These are phyloP conservation scores for Tricholomella constricta DNA, from an alignment of 768 basidiomycete genomes.

Conservation along the genomic window DNA sequence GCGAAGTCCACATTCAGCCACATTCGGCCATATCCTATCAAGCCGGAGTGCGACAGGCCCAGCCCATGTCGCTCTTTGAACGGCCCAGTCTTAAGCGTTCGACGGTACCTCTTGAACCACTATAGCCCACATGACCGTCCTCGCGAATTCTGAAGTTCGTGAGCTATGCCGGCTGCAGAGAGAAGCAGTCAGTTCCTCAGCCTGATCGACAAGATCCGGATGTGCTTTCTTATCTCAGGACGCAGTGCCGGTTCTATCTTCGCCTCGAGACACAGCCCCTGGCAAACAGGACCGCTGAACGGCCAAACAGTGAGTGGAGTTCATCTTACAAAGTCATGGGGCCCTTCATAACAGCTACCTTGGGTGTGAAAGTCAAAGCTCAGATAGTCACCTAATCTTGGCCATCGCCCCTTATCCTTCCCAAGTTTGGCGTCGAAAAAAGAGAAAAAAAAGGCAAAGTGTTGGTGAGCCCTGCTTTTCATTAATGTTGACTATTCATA, in stretches of 20 bases:
- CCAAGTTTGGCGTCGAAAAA: neutral
- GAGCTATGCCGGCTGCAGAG: neutral
- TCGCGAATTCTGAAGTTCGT: neutral
- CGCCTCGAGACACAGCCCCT: neutral
- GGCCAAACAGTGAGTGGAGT: neutral
- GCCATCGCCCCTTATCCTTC: neutral
- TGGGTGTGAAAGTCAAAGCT: neutral
- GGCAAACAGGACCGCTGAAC: neutral
- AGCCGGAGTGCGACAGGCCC: neutral
- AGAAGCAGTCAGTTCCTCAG: neutral
- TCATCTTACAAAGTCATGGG: slow-evolving; percentile 1
- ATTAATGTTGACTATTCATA: neutral
- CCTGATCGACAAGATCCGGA: slow-evolving; percentile 2
- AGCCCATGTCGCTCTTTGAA: neutral
- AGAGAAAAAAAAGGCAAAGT: too few relatives aligned
- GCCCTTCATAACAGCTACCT: neutral
- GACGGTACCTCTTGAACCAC: neutral
- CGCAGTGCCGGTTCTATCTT: neutral
- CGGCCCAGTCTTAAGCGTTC: neutral
- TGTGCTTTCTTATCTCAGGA: neutral
- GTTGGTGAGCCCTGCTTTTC: too few relatives aligned
- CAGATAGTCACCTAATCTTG: neutral
- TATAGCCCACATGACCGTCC: neutral
- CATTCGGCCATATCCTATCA: neutral
- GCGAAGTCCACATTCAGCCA: neutral